Percentiles rank a stretch among this genome's conserved stretches.
phyloP scores from a whole-genome alignment of 331 rosid species.

The Ulmus americana region DNA sequence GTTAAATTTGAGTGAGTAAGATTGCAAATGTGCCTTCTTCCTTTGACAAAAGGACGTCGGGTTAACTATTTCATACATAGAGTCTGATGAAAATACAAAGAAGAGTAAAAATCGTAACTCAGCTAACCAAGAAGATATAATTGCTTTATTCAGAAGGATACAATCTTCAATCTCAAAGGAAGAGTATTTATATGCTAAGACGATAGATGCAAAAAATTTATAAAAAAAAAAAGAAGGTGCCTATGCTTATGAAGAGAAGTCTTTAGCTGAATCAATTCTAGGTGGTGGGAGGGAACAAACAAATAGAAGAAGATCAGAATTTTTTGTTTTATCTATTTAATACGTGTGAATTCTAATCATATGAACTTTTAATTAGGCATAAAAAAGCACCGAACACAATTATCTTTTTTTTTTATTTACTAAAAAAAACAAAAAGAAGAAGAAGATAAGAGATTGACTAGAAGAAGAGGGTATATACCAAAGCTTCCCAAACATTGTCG shows the following conservation, averaged over 20 bases:
- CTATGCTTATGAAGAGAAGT: conserved; percentile 12
- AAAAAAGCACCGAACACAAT: no score
- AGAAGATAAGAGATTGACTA: no score
- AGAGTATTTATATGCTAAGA: conserved; percentile 3
- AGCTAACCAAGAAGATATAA: conserved; percentile 43
- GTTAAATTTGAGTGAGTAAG: conserved; percentile 45
- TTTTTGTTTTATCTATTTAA: no score
- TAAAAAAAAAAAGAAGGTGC: no score
- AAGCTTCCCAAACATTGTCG: no score
- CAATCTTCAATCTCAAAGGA: conserved; percentile 39
- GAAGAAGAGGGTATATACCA: no score
- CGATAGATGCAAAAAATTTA: conserved; percentile 3
- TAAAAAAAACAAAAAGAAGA: no score
- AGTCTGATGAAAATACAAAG: conserved; percentile 24
- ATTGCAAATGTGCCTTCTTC: conserved; percentile 33
- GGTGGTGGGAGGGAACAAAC: no score
- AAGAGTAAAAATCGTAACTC: conserved; percentile 23
- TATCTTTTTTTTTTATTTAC: no score
- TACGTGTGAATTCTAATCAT: no score
- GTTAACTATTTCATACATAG: conserved; percentile 19
- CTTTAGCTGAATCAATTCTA: conserved; percentile 26
- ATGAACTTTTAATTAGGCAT: no score
- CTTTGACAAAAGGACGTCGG: conserved; percentile 10
- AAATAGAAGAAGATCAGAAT: no score
- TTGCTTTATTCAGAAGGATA: conserved; percentile 36